phyloP scores from a whole-genome alignment of 768 basidiomycete genomes.

The Fomitopsis serialis region DNA sequence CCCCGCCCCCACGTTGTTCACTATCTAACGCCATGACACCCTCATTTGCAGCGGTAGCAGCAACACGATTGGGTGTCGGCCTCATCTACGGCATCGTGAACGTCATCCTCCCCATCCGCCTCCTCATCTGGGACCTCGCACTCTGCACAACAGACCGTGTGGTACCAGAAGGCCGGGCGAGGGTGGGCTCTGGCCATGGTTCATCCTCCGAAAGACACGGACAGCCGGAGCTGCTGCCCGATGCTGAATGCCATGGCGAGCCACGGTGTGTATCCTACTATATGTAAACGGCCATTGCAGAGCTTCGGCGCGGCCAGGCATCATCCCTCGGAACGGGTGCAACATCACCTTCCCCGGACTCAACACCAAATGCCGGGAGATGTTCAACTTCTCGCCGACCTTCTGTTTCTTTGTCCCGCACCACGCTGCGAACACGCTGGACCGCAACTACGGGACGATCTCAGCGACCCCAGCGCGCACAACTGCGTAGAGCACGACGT shows the following conservation, averaged over 20 bases:
- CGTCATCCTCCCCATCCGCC: conserved; percentile 10
- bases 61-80: conserved; percentile 8
- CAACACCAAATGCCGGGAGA: conserved; percentile 36
- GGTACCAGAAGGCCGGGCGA: conserved; percentile 33
- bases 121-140: conserved; percentile 49
- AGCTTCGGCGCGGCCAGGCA: conserved; percentile 18
- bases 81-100: conserved; percentile 7
- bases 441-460: conserved; percentile 47
- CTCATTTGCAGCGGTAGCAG: conserved; percentile 6
- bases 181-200: conserved; percentile 67
- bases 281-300: not conserved
- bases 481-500: conserved; percentile 74
- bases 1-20: not conserved
- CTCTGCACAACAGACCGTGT: conserved; percentile 37
- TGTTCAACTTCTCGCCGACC: conserved; percentile 66
- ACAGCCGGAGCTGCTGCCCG: conserved; percentile 71
- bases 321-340: conserved; percentile 59
- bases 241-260: conserved; percentile 80
- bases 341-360: conserved; percentile 57
- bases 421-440: conserved; percentile 51
- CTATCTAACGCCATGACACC: not conserved
- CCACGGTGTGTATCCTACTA: conserved; percentile 46
- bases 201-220: conserved; percentile 50
- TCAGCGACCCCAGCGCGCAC: conserved; percentile 64
- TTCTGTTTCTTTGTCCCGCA: conserved; percentile 67